These are phyloP conservation scores for Sphenostylis stenocarpa DNA, from an alignment of 306 rosid species.

Conservation along the genomic window DNA sequence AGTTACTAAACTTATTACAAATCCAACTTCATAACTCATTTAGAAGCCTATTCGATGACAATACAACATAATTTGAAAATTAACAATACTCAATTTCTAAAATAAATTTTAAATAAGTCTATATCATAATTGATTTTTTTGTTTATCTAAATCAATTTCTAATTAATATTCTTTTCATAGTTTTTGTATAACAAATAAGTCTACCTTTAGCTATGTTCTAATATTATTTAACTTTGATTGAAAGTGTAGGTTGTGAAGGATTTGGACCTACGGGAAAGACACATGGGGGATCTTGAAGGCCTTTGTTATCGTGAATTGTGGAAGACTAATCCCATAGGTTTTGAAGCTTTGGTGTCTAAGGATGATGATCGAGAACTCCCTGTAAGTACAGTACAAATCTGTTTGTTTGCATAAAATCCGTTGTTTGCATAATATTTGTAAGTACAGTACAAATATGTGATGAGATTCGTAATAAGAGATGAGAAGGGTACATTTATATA, in stretches of 20 bases:
- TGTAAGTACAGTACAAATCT: conserved; percentile 42
- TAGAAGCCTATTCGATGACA: no score
- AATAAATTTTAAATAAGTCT: no score
- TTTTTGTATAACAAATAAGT: no score
- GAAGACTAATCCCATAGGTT: conserved; percentile 47
- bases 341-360: conserved; percentile 52
- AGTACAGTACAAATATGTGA: no score
- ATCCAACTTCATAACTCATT: no score
- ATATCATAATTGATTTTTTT: no score
- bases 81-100: no score
- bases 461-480: not conserved
- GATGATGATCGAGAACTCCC: conserved; percentile 61
- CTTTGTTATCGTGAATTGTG: conserved; percentile 44
- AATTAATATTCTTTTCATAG: no score
- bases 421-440: no score
- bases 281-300: conserved; percentile 86
- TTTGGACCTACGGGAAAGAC: conserved; percentile 69
- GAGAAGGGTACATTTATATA: not conserved
- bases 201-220: not conserved
- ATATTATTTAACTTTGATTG: not conserved
- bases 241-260: conserved; percentile 65
- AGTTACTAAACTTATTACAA: no score
- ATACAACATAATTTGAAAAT: no score
- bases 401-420: not conserved
- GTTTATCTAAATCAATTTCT: no score